A percentile compares a stretch with the other conserved stretches of the same genome.
Conservation (phyloP, 805 yeast species). For the Metschnikowia rubicola region DNA sequence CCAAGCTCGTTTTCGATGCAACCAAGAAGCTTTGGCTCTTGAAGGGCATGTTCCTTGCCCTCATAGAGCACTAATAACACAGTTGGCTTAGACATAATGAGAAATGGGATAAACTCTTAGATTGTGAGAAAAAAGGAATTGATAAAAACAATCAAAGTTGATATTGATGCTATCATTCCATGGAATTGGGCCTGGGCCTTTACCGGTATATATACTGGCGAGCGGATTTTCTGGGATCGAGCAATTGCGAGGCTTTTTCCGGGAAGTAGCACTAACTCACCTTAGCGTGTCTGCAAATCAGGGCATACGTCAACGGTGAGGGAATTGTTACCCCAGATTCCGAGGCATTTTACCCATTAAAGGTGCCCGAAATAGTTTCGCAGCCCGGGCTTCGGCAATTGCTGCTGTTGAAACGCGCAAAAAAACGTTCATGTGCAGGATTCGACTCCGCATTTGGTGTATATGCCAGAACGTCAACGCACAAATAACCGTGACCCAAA, state of each 20-base stretch:
- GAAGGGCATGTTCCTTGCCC: constrained; percentile 56
- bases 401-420: not conserved
- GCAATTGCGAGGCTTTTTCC: not conserved
- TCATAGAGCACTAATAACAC: constrained; percentile 57
- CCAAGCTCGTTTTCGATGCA: constrained; percentile 76
- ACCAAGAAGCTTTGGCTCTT: constrained; percentile 63
- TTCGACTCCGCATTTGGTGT: not conserved
- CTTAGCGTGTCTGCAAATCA: no score
- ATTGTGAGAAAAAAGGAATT: not conserved
- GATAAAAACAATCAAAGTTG: not conserved
- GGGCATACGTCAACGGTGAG: not conserved
- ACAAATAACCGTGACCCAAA: no score
- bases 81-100: constrained; percentile 22
- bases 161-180: no score
- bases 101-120: not conserved
- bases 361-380: not conserved
- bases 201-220: no score
- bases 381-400: constrained; percentile 6
- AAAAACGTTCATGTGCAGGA: not conserved
- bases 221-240: not conserved
- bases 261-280: not conserved
- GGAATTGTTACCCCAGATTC: constrained; percentile 1
- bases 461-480: not conserved
- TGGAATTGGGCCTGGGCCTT: no score
- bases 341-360: not conserved